These are phyloP conservation scores for Cercospora sojina DNA, from an alignment of 2,329 filamentous ascomycete species.

Conservation along the genomic window DNA sequence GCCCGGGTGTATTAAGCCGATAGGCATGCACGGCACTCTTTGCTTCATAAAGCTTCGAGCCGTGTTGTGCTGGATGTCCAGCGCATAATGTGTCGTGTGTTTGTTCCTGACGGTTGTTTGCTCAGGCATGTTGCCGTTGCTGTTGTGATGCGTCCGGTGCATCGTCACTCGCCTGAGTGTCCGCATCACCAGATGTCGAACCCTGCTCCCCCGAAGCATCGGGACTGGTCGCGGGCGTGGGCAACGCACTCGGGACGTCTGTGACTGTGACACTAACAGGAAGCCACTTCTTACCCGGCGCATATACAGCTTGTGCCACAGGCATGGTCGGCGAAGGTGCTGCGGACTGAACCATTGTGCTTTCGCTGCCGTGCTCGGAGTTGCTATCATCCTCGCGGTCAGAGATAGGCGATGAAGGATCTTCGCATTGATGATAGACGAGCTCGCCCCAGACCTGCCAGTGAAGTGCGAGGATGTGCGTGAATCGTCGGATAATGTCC, in stretches of 20 bases:
- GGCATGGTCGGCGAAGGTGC: slow-evolving; percentile 31
- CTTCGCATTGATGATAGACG: slow-evolving; percentile 55
- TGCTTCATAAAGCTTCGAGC: not conserved
- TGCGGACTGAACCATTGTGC: slow-evolving; percentile 23
- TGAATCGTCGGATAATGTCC: slow-evolving; percentile 73
- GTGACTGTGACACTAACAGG: slow-evolving; percentile 34
- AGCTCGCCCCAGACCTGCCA: slow-evolving; percentile 85
- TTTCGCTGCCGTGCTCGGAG: slow-evolving; percentile 26
- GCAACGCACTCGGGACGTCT: slow-evolving; percentile 29
- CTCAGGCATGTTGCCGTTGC: slow-evolving; percentile 18
- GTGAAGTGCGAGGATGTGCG: slow-evolving; percentile 81
- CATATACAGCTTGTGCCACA: slow-evolving; percentile 33
- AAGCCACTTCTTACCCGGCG: slow-evolving; percentile 34
- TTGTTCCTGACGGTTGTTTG: not conserved
- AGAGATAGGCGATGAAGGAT: slow-evolving; percentile 13
- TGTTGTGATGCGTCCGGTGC: slow-evolving; percentile 18
- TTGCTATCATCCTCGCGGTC: slow-evolving; percentile 25
- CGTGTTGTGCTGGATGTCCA: not conserved
- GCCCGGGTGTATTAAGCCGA: not conserved
- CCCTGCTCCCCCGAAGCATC: slow-evolving; percentile 6
- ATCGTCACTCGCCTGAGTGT: slow-evolving; percentile 11
- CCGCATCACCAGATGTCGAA: slow-evolving; percentile 9
- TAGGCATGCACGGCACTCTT: not conserved
- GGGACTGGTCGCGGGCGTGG: slow-evolving; percentile 24
- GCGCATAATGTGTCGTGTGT: not conserved